Conservation (phyloP, 2,329 filamentous ascomycete genomes). For the Fusarium siculi region DNA sequence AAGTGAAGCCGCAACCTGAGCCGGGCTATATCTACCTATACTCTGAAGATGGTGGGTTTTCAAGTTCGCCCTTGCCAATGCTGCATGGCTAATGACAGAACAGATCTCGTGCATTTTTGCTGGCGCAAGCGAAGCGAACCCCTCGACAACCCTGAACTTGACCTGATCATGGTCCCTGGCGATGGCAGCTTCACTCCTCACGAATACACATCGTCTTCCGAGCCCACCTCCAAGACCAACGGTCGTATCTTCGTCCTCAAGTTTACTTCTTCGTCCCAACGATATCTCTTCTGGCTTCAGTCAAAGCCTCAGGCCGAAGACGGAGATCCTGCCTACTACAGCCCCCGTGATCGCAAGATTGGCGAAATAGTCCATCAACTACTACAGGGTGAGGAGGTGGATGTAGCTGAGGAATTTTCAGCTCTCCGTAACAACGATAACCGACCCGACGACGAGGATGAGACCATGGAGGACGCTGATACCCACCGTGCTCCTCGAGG, state of each 20-base stretch:
- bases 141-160: slow-evolving; percentile 79
- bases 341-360: slow-evolving; percentile 85
- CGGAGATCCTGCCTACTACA: slow-evolving; percentile 81
- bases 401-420: slow-evolving; percentile 78
- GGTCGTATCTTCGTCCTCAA: slow-evolving; percentile 94
- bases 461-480: slow-evolving; percentile 70
- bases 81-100: slow-evolving; percentile 1
- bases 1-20: slow-evolving; percentile 77
- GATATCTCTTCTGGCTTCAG: slow-evolving; percentile 96
- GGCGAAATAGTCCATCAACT: slow-evolving; percentile 87
- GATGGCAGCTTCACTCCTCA: slow-evolving; percentile 91
- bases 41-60: slow-evolving; percentile 79
- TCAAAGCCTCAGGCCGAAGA: slow-evolving; percentile 80
- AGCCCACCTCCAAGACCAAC: slow-evolving; percentile 74
- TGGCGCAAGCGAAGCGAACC: slow-evolving; percentile 85
- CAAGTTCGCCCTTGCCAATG: background rate
- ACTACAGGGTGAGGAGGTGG: slow-evolving; percentile 88
- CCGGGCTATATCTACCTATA: slow-evolving; percentile 94
- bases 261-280: slow-evolving; percentile 90
- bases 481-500: slow-evolving; percentile 68
- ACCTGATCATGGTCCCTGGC: slow-evolving; percentile 91
- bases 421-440: slow-evolving; percentile 65
- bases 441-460: slow-evolving; percentile 64
- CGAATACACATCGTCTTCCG: slow-evolving; percentile 66
- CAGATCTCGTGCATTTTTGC: slow-evolving; percentile 94